phyloP scores from a whole-genome alignment of 331 rosid species.

The Quercus lobata region DNA sequence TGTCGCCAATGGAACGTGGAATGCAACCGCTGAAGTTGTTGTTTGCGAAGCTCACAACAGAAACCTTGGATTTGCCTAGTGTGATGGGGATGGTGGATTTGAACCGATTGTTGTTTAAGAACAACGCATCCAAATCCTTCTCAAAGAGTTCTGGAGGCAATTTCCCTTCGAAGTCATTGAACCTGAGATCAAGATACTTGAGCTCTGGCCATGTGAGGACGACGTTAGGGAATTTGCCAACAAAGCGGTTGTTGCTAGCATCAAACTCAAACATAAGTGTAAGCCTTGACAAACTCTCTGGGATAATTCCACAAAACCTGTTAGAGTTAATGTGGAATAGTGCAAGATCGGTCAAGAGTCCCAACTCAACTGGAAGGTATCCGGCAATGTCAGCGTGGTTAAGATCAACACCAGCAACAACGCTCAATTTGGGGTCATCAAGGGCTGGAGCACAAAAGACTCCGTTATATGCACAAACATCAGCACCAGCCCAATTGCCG shows the following conservation, averaged over 20 bases:
- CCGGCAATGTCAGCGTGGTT: slow-evolving; percentile 66
- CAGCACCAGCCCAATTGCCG: slow-evolving; percentile 46
- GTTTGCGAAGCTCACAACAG: slow-evolving; percentile 49
- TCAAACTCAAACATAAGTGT: slow-evolving; percentile 48
- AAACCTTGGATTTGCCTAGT: slow-evolving; percentile 43
- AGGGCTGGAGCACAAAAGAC: slow-evolving; percentile 53
- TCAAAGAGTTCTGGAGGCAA: slow-evolving; percentile 40
- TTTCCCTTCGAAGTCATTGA: slow-evolving; percentile 51
- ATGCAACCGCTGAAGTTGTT: slow-evolving; percentile 58
- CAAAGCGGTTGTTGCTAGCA: slow-evolving; percentile 54
- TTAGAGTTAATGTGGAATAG: slow-evolving; percentile 63
- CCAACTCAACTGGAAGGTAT: slow-evolving; percentile 44
- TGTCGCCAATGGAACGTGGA: slow-evolving; percentile 40
- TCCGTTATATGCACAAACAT: slow-evolving; percentile 69
- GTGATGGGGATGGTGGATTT: slow-evolving; percentile 35
- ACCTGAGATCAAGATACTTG: slow-evolving; percentile 51
- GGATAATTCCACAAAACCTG: slow-evolving; percentile 60
- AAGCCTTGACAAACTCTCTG: slow-evolving; percentile 31
- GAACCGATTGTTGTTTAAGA: slow-evolving; percentile 60
- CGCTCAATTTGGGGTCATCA: slow-evolving; percentile 35
- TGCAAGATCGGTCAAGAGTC: slow-evolving; percentile 44
- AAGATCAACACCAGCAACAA: slow-evolving; percentile 65
- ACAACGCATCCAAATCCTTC: slow-evolving; percentile 12
- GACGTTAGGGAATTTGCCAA: slow-evolving; percentile 46
- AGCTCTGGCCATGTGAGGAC: slow-evolving; percentile 37